These are phyloP conservation scores for Paracoccidioides brasiliensis DNA, from an alignment of 2,329 filamentous ascomycete genomes.

Conservation along the genomic window DNA sequence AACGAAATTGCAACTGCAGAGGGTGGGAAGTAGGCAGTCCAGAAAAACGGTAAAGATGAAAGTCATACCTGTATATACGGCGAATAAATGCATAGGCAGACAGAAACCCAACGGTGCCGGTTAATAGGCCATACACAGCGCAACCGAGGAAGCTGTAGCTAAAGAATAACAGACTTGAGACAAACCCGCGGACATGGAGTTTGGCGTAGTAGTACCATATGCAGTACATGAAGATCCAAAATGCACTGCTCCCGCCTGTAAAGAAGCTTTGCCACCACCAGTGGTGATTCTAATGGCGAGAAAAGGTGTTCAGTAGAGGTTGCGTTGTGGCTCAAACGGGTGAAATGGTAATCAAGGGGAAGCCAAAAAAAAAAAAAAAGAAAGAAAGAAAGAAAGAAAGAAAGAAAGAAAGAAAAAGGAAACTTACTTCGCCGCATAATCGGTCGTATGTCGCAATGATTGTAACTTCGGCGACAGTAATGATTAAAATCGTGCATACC, in stretches of 20 bases:
- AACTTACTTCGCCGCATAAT: conserved; percentile 57
- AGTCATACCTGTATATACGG: conserved; percentile 62
- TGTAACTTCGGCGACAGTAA: conserved; percentile 72
- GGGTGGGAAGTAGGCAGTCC: neutral
- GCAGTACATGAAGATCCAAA: conserved; percentile 76
- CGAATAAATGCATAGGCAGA: conserved; percentile 73
- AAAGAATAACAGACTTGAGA: conserved; percentile 72
- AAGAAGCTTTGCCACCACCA: conserved; percentile 91
- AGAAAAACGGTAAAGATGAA: neutral
- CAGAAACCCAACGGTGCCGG: conserved; percentile 73
- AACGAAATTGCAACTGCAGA: neutral
- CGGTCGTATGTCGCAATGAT: conserved; percentile 73
- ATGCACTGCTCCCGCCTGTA: conserved; percentile 59
- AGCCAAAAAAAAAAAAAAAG: neutral
- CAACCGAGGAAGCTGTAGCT: conserved; percentile 73
- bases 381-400: neutral
- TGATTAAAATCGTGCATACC: conserved; percentile 55
- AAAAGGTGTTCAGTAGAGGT: neutral
- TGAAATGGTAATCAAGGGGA: no score
- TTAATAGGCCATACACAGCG: conserved; percentile 65
- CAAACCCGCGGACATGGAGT: conserved; percentile 66
- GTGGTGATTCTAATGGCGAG: conserved; percentile 53
- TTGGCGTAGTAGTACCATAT: conserved; percentile 73
- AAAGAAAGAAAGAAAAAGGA: neutral
- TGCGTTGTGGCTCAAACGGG: neutral